Evolutionary conservation across 306 rosid species (phyloP), one percentile per base, ranked within the genome.

Genomic region (Pachyrhizus erosus): DNA sequence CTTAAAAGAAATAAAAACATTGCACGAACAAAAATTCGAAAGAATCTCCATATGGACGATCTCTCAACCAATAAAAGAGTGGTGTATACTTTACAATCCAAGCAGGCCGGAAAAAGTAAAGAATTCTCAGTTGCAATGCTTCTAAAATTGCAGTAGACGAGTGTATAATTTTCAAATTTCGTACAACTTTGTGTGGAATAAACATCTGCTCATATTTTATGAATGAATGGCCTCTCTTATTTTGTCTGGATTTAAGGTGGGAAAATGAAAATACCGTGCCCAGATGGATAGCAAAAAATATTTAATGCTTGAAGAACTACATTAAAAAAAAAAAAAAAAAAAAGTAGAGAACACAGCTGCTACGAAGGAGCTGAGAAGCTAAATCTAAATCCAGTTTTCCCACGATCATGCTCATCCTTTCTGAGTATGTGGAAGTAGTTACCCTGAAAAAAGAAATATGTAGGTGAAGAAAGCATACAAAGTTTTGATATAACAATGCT

Each of bases 371-470:
- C 89, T 74, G 98, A 94, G 86, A 94, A 58, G 87, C 97, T 91
- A 82, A 94, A 87, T 79, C 91, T 87, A 86, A 94, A 91, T 74
- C 98, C 98, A 61, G 90, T 83, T 89, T 91, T 92, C 73, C 97
- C 95, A 7, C 90, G 84, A 75, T 94, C 97, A 40, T 85, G 89
- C 74, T 87, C 95, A 64, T 80, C 83, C 81, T 90, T 90, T 92
- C 79, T 92, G 77, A 94, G 89, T 60, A 92, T 66, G 88, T 91
- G 78, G 78, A 91, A 86, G 89, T 79, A 93, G 85, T 94, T 94
- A 82, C 90, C 90, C 97, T 94, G 83, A 71, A 84, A 86, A 77
- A 84, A 67, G 60, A 87, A 61, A 74, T 29, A 55, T 3, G 51
- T 82, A 54, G 74, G 81, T 62, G 46, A 64, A 31, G 57, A 76